phyloP scores from a whole-genome alignment of 306 rosid genomes.

The Quercus aquifolioides region DNA sequence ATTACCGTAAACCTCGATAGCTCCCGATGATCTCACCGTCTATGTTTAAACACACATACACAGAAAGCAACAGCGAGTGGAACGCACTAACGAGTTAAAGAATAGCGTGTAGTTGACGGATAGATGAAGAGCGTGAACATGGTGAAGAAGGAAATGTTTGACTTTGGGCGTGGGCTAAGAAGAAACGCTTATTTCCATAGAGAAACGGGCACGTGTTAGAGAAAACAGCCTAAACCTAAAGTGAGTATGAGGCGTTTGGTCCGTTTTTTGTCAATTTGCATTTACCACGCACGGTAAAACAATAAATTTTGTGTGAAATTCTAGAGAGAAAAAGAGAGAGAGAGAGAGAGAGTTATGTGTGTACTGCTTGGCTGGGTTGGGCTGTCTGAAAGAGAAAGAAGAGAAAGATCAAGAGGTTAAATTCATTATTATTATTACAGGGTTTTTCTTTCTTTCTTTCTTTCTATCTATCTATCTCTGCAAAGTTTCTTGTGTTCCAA shows the following conservation, averaged over 20 bases:
- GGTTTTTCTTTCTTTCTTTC: background rate
- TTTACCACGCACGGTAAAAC: constrained; percentile 50
- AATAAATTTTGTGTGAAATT: constrained; percentile 32
- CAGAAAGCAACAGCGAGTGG: background rate
- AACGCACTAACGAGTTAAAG: background rate
- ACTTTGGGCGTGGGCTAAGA: constrained; percentile 33
- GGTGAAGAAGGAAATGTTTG: constrained; percentile 40
- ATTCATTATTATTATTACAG: background rate
- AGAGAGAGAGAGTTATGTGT: background rate
- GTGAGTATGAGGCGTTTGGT: constrained; percentile 33
- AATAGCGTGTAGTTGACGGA: background rate
- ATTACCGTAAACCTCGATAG: no score
- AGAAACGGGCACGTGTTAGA: constrained; percentile 32
- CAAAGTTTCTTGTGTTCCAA: background rate
- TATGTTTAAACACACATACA: no score
- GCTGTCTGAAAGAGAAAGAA: background rate
- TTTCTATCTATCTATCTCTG: background rate
- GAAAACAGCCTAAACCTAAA: constrained; percentile 20
- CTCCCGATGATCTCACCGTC: no score
- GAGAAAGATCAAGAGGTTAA: constrained; percentile 8
- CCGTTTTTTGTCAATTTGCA: constrained; percentile 50
- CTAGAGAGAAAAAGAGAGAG: constrained; percentile 3
- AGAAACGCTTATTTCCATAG: constrained; percentile 35
- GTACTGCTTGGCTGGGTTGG: background rate
- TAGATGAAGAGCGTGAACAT: background rate